Evolutionary conservation across 805 yeast species (phyloP), one percentile per base, ranked within the genome.

Genomic region (Ogataea wickerhamii): DNA sequence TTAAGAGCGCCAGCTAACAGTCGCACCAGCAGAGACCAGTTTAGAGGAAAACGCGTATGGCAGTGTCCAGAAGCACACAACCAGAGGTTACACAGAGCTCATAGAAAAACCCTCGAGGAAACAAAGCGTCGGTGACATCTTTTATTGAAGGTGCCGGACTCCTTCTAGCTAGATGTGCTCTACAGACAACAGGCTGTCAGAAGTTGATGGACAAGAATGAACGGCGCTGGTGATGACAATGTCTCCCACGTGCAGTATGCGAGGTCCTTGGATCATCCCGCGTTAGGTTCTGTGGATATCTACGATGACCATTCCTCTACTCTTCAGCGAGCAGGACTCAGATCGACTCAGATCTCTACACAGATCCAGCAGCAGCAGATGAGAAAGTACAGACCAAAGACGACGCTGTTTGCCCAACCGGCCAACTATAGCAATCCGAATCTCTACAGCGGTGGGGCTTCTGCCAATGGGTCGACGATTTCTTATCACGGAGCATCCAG

Each of bases 241-340:
- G 7, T 14, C 7, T 26, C 16, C 7, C n/a, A 12, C 16, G 7
- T 8, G 11, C 29, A 26, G 29, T 13, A 26, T 14, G 8, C 8
- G 29, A 10, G n/a, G 16, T 7, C n/a, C 7, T 7, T 11, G 29
- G 16, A 7, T 6, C 25, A 22, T 22, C 17, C n/a, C n/a, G 17
- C 29, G 14, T 14, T 28, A 12, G 28, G 28, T 6, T 46, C 51
- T 0, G 31, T 47, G 6, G 60, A 56, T 36, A 38, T 40, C 3
- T 58, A 56, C 41, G 64, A 56, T 33, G 64, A 60, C 37, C 47
- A 52, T 18, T 36, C 38, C 4, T 51, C 63, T 2, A 41, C 60
- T 2, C 44, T 52, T 7, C 50, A 54, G 18, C 46, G 55, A 22
- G 60, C 58, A 2, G 66, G 66, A 1, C 42, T 61, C 5, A 49